Base-by-base conservation (phyloP, 2,329 filamentous ascomycete species). In the Aspergillus costaricaensis region DNA sequence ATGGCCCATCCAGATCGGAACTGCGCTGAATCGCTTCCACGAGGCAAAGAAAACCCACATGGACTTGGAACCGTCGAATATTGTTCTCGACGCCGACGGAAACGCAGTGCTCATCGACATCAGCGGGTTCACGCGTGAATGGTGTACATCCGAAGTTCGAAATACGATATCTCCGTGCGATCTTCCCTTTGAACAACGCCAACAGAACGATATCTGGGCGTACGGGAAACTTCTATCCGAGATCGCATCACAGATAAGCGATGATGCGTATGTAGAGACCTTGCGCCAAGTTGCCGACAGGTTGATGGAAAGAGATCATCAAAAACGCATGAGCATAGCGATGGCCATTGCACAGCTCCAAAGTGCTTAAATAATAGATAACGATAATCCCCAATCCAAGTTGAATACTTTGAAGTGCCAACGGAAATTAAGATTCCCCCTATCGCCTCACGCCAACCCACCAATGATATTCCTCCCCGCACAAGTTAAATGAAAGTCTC, bases 61-160 rank as follows among this genome's bases (percentile, higher is more conserved):
- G 60, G 65, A 68, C 36, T 17, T 67, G 10, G 65, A 68, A 52
- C 62, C 65, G 58, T 67, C 60, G 47, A 68, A 67, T 56, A 48
- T 68, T 30, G 66, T 67, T 23, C 12, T 69, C 23, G 63, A 68
- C 23, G 9, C 15, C 9, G 38, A 56, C 15, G 63, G 65, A 59
- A 65, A 67, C 55, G 61, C 60, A 50, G 51, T 67, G 10, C 15
- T 67, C 19, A 68, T 70, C 44, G 65, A 70, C 44, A 69, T 70
- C 19, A 67, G 68, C 21, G 65, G 65, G 9, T 51, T 62, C 21
- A 69, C 64, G 19, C 52, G 51, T 27, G 56, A 25, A 55, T 71
- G 64, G 63, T 62, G 50, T 54, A 25, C 67, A 10, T 65, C 67
- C 51, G 67, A 72, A 52, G 67, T 68, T 39, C 60, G 23, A 57